Conservation (phyloP, 345 rosid species). For the Mangifera indica region DNA sequence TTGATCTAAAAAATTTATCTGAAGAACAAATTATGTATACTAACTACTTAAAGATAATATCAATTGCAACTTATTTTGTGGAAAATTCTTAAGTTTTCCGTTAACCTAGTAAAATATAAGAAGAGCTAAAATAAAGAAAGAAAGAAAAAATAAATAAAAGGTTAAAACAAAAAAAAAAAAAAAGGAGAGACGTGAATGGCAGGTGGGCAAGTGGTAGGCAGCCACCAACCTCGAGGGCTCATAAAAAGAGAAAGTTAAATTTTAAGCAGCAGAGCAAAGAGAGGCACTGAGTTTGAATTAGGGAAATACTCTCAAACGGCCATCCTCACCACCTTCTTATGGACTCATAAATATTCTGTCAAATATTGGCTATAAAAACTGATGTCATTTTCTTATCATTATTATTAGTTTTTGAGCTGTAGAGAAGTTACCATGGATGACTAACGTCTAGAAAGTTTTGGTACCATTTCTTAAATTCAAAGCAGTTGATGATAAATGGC, state of each 20-base stretch:
- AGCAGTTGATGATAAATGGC: background rate
- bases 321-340: background rate
- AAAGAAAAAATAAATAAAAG: background rate
- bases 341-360: background rate
- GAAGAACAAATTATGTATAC: too few species aligned
- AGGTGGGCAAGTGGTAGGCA: background rate
- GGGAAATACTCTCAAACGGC: background rate
- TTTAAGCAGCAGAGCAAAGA: background rate
- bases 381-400: too few species aligned
- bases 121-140: background rate
- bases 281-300: background rate
- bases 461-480: background rate
- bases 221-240: slow-evolving; percentile 6
- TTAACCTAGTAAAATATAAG: background rate
- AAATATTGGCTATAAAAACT: too few species aligned
- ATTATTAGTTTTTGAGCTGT: too few species aligned
- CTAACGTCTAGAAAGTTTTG: background rate
- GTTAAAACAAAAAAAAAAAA: background rate
- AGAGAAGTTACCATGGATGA: background rate
- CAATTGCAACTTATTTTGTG: too few species aligned
- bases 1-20: too few species aligned
- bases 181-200: background rate
- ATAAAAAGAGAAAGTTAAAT: background rate
- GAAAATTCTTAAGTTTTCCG: too few species aligned
- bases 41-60: too few species aligned